Percentiles rank a stretch among this genome's conserved stretches.
phyloP scores from a whole-genome alignment of 208 protist genomes.

The Acanthamoeba triangularis region DNA sequence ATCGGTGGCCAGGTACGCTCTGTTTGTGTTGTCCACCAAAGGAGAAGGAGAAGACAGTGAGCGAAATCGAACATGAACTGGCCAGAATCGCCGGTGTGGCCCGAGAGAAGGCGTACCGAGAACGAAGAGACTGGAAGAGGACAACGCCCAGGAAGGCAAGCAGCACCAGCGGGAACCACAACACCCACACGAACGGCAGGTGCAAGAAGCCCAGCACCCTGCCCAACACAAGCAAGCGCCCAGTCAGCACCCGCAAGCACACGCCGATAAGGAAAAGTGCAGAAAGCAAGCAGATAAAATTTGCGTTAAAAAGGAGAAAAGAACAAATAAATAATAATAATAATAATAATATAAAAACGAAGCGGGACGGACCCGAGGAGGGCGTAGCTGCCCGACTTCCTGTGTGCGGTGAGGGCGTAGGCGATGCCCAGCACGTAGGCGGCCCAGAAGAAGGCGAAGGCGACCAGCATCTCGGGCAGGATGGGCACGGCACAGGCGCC shows the following conservation, averaged over 20 bases:
- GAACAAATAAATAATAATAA: neutral
- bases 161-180: slow-evolving; percentile 20
- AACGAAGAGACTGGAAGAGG: slow-evolving; percentile 33
- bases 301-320: neutral
- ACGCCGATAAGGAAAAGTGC: neutral
- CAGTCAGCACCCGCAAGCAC: neutral
- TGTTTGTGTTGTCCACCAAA: neutral
- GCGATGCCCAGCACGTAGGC: neutral
- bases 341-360: too few species aligned
- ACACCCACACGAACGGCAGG: slow-evolving; percentile 19
- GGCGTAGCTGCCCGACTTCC: neutral
- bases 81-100: neutral
- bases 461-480: neutral
- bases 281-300: neutral
- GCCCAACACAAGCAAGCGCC: neutral
- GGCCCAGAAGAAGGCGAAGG: slow-evolving; percentile 37
- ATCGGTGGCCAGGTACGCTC: slow-evolving; percentile 9
- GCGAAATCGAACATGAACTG: neutral
- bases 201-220: slow-evolving; percentile 14
- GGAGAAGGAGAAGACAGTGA: neutral
- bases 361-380: neutral
- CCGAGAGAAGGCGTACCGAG: neutral
- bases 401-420: neutral
- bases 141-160: neutral
- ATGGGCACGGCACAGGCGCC: neutral